Conservation (phyloP, 441 rosid genomes). For the Hypseocharis bilobata region DNA sequence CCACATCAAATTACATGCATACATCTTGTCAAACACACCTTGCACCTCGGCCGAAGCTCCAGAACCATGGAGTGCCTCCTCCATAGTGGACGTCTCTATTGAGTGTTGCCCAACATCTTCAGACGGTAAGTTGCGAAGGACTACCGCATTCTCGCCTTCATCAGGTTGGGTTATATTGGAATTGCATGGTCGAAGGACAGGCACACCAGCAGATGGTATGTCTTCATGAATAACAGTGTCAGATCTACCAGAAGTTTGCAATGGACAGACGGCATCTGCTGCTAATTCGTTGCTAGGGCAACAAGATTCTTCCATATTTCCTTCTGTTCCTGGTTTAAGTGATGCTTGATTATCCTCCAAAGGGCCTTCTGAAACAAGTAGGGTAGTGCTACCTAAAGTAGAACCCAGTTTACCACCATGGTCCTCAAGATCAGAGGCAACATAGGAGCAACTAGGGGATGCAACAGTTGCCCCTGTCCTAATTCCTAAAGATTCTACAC, state of each 20-base stretch:
- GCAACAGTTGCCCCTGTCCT: constrained; percentile 25
- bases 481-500: constrained; percentile 19
- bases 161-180: constrained; percentile 24
- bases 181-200: constrained; percentile 32
- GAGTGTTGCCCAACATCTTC: constrained; percentile 20
- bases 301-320: constrained; percentile 20
- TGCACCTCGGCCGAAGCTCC: constrained; percentile 37
- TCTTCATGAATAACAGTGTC: constrained; percentile 27
- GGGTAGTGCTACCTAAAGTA: constrained; percentile 7
- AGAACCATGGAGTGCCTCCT: constrained; percentile 24
- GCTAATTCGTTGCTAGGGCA: constrained; percentile 19
- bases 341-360: constrained; percentile 24
- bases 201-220: constrained; percentile 14
- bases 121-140: constrained; percentile 20
- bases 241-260: constrained; percentile 30
- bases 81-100: constrained; percentile 20
- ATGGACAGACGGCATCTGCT: constrained; percentile 26
- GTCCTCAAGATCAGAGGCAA: constrained; percentile 35
- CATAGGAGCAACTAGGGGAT: constrained; percentile 40
- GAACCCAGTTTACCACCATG: constrained; percentile 20
- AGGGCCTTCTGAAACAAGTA: constrained; percentile 19
- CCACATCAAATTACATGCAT: constrained; percentile 17
- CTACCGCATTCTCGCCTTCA: constrained; percentile 16
- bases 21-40: constrained; percentile 47
- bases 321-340: constrained; percentile 27